phyloP scores from a whole-genome alignment of 371 early-diverging fungal species.

The Sporodiniella umbellata region DNA sequence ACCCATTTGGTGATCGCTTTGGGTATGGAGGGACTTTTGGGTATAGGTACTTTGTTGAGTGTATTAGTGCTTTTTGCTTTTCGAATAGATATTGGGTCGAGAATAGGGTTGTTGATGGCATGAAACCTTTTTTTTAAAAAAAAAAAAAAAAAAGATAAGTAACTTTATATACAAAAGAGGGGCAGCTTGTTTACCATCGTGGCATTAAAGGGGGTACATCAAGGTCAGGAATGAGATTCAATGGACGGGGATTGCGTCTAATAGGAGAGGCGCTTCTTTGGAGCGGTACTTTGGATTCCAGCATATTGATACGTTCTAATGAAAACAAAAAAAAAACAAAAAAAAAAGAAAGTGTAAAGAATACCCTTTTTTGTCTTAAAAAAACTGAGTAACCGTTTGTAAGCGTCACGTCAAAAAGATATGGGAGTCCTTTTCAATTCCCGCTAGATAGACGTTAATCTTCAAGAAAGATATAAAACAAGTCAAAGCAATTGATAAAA shows the following conservation, averaged over 20 bases:
- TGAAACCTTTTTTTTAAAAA: no score
- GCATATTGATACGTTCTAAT: conserved; percentile 12
- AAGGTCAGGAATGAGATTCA: conserved; percentile 21
- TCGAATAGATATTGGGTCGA: conserved; percentile 22
- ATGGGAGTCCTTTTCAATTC: no score
- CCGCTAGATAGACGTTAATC: no score
- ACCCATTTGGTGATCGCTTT: conserved; percentile 52
- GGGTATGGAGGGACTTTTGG: conserved; percentile 10
- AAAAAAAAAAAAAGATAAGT: not conserved
- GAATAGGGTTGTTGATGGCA: conserved; percentile 26
- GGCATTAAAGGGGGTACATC: conserved; percentile 23
- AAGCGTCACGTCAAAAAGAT: not conserved
- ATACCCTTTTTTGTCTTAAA: not conserved
- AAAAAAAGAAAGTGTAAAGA: conserved; percentile 3
- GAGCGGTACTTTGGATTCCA: conserved; percentile 18
- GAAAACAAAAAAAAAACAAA: conserved; percentile 3
- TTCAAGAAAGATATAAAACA: no score
- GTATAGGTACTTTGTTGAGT: conserved; percentile 13
- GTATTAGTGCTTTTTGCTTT: conserved; percentile 20
- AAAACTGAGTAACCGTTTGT: not conserved
- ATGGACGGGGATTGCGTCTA: conserved; percentile 19
- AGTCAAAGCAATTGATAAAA: no score
- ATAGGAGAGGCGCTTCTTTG: conserved; percentile 8
- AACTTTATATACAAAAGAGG: not conserved
- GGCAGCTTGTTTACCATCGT: conserved; percentile 29